These are phyloP conservation scores for Apiospora marii DNA, from an alignment of 2,329 filamentous ascomycete species.

Conservation along the genomic window DNA sequence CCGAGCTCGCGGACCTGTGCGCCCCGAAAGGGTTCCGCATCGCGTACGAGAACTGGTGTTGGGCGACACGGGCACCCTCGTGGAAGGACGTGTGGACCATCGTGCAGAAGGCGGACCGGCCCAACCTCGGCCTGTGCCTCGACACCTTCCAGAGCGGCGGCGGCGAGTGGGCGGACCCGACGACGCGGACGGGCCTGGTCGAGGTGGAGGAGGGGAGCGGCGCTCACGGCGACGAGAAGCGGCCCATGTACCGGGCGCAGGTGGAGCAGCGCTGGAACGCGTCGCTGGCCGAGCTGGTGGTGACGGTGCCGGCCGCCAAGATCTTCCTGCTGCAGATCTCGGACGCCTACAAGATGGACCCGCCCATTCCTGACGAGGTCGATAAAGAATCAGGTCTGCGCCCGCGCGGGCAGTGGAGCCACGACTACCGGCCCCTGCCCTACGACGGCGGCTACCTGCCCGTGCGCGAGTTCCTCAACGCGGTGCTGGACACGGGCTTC, in stretches of 20 bases:
- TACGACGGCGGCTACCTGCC: conserved; percentile 77
- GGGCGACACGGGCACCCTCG: conserved; percentile 72
- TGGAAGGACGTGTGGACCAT: conserved; percentile 78
- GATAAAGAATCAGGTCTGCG: conserved; percentile 62
- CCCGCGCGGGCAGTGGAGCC: conserved; percentile 74
- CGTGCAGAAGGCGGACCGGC: conserved; percentile 65
- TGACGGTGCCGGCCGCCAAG: conserved; percentile 69
- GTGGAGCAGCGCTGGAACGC: conserved; percentile 58
- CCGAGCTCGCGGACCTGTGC: conserved; percentile 69
- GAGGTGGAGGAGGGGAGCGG: conserved; percentile 45
- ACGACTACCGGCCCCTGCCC: conserved; percentile 73
- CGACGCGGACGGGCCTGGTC: conserved; percentile 65
- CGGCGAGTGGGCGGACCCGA: conserved; percentile 77
- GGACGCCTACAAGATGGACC: conserved; percentile 72
- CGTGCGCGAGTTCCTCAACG: conserved; percentile 68
- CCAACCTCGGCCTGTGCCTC: conserved; percentile 77
- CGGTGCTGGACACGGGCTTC: conserved; percentile 73
- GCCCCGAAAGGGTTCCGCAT: conserved; percentile 64
- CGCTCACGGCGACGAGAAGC: background rate
- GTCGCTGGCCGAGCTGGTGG: conserved; percentile 64
- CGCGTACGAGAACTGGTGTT: conserved; percentile 86
- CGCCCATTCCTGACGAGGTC: conserved; percentile 59
- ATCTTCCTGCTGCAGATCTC: conserved; percentile 79
- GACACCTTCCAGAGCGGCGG: conserved; percentile 81
- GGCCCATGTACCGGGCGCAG: conserved; percentile 44